A percentile compares a stretch with the other conserved stretches of the same genome.
Evolutionary conservation across 352 stramenopile genomes (phyloP).

Genomic region (Phytophthora megakarya): DNA sequence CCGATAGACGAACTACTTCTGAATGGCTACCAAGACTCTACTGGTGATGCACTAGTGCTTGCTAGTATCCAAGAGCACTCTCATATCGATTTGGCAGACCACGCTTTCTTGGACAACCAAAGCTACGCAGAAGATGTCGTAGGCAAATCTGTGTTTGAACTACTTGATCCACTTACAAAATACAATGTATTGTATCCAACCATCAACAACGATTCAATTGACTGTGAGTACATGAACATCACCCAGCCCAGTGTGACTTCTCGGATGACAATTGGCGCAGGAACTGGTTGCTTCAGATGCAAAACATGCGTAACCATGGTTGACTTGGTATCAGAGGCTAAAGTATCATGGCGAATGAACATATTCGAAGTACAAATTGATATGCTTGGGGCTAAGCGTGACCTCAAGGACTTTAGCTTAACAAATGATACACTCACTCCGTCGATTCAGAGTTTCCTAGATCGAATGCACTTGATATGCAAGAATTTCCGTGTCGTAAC

Average conservation of each 20-base stretch:
- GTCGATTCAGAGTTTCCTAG: conserved; percentile 38
- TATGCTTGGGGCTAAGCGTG: conserved; percentile 44
- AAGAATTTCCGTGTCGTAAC: conserved; percentile 17
- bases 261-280: conserved; percentile 59
- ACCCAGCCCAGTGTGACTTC: conserved; percentile 39
- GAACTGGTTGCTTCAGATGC: conserved; percentile 69
- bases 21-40: conserved; percentile 11
- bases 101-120: conserved; percentile 58
- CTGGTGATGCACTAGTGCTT: conserved; percentile 18
- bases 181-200: conserved; percentile 64
- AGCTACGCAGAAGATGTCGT: conserved; percentile 41
- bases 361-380: conserved; percentile 65
- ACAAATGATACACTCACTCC: conserved; percentile 25
- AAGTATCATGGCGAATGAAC: conserved; percentile 46
- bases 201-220: conserved; percentile 25
- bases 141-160: conserved; percentile 44
- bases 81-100: conserved; percentile 26
- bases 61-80: conserved; percentile 35
- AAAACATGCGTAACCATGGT: conserved; percentile 52
- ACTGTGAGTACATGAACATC: conserved; percentile 58
- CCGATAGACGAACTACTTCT: conserved; percentile 43
- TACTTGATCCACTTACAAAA: conserved; percentile 40
- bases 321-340: conserved; percentile 36
- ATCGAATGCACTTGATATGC: conserved; percentile 39
- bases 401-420: conserved; percentile 47